Evolutionary conservation across 169 alveolate species (phyloP).

Genomic region (Plasmodium gaboni): DNA sequence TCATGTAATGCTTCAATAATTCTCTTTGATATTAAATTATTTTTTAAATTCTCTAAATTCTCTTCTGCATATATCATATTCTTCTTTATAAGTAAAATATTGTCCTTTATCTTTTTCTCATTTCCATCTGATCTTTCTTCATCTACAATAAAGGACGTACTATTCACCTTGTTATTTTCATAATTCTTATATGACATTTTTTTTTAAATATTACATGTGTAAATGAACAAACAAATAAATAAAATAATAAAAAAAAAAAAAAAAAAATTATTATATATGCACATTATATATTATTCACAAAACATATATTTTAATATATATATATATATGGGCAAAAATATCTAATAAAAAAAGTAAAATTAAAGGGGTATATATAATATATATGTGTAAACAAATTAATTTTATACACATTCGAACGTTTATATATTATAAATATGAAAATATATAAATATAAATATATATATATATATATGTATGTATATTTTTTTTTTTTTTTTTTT

Average conservation of each 20-base stretch:
- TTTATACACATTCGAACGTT: no score
- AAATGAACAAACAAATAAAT: background rate
- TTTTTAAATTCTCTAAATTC: conserved; percentile 75
- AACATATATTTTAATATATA: no score
- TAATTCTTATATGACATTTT: conserved; percentile 75
- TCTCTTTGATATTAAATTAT: conserved; percentile 71
- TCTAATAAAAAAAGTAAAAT: no score
- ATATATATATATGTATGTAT: no score
- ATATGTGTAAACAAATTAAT: no score
- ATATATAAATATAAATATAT: no score
- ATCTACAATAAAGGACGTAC: background rate
- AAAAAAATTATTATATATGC: background rate
- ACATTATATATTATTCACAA: background rate
- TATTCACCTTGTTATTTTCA: conserved; percentile 9
- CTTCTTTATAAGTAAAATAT: conserved; percentile 53
- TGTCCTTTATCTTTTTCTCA: conserved; percentile 71
- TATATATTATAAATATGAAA: no score
- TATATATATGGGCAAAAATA: no score
- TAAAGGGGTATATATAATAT: no score
- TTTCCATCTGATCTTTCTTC: conserved; percentile 32
- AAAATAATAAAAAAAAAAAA: background rate
- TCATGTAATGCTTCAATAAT: conserved; percentile 75
- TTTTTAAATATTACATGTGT: background rate
- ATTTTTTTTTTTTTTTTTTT: no score
- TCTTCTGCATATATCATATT: conserved; percentile 77